phyloP scores from a whole-genome alignment of 139 green algal species.

The Diplosphaera chodatii region DNA sequence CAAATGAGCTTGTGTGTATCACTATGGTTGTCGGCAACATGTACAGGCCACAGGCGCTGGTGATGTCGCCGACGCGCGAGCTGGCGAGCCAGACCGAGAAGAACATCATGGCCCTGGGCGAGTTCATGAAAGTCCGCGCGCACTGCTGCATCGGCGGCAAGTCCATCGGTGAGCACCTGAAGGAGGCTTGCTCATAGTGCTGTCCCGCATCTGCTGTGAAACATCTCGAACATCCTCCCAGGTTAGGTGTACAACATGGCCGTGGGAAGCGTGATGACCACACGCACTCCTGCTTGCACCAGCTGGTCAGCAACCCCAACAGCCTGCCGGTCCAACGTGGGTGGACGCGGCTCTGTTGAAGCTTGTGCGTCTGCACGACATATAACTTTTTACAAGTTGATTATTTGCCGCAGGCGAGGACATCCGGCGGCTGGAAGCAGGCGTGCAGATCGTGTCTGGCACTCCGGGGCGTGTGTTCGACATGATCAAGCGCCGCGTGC shows the following conservation, averaged over 20 bases:
- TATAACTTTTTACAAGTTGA: no score
- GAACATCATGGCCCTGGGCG: conserved; percentile 82
- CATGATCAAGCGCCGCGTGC: conserved; percentile 90
- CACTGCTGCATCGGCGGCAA: conserved; percentile 95
- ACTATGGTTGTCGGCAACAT: neutral
- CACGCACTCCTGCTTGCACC: no score
- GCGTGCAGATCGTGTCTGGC: conserved; percentile 89
- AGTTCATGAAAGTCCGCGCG: conserved; percentile 88
- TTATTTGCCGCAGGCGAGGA: conserved; percentile 90
- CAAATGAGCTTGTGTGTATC: no score
- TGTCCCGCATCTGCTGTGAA: no score
- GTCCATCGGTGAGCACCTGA: conserved; percentile 75
- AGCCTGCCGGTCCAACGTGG: no score
- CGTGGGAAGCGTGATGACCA: no score
- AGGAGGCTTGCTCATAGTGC: no score
- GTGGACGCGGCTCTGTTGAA: no score
- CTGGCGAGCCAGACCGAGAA: conserved; percentile 95
- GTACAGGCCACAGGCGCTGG: conserved; percentile 60
- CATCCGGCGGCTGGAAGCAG: conserved; percentile 88
- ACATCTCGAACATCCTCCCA: no score
- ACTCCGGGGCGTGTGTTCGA: conserved; percentile 97
- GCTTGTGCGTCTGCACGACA: no score
- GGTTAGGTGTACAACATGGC: no score
- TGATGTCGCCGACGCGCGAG: conserved; percentile 96
- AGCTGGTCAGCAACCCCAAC: no score